Percentiles rank a stretch among this genome's conserved stretches.
phyloP scores from a whole-genome alignment of 2,329 filamentous ascomycete species.

The Hypoxylon rubiginosum region DNA sequence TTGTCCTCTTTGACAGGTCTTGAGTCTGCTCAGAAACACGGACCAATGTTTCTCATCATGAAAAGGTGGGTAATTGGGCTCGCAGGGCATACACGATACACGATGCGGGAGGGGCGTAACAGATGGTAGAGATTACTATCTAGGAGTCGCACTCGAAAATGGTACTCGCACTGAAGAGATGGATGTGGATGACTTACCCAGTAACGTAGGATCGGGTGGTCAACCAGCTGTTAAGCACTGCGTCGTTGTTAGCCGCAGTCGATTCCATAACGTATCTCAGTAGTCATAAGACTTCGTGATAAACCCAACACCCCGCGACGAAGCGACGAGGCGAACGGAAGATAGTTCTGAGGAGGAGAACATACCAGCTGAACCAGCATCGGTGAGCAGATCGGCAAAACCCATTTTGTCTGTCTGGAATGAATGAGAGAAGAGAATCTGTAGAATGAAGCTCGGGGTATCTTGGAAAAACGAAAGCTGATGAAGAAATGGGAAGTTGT shows the following conservation, averaged over 20 bases:
- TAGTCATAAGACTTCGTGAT: constrained; percentile 16
- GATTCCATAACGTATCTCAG: constrained; percentile 14
- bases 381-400: constrained; percentile 71
- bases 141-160: constrained; percentile 25
- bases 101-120: constrained; percentile 6
- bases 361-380: constrained; percentile 67
- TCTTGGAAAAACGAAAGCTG: constrained; percentile 40
- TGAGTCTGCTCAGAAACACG: constrained; percentile 85
- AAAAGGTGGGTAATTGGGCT: constrained; percentile 47
- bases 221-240: constrained; percentile 71
- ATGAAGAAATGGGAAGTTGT: constrained; percentile 30
- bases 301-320: constrained; percentile 11
- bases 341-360: constrained; percentile 38
- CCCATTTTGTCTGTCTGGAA: constrained; percentile 62
- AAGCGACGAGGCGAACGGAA: constrained; percentile 13
- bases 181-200: constrained; percentile 68
- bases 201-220: constrained; percentile 78
- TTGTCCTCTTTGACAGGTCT: constrained; percentile 73
- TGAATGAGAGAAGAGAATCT: constrained; percentile 36
- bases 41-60: constrained; percentile 84
- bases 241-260: constrained; percentile 24
- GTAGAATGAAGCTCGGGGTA: constrained; percentile 45
- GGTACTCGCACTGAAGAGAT: constrained; percentile 31
- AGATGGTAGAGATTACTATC: constrained; percentile 12
- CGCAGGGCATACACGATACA: constrained; percentile 24